These are phyloP conservation scores for Xylaria sp. DNA, from an alignment of 2,329 filamentous ascomycete species.

Conservation along the genomic window DNA sequence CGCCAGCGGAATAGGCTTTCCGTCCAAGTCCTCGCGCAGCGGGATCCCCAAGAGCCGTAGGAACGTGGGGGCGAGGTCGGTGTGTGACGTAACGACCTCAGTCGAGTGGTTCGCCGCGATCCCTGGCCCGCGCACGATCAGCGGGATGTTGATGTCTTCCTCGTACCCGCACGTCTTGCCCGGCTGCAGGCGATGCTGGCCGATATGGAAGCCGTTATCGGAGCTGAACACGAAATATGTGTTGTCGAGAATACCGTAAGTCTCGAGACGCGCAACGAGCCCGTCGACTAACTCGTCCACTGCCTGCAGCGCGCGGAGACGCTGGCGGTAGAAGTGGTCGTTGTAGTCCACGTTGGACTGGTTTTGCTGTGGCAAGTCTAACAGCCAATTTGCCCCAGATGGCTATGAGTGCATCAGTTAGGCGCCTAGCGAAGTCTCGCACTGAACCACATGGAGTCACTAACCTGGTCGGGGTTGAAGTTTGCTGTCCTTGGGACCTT, in stretches of 20 bases:
- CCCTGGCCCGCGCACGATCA: slow-evolving; percentile 69
- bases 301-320: slow-evolving; percentile 63
- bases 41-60: slow-evolving; percentile 57
- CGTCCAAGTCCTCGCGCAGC: slow-evolving; percentile 62
- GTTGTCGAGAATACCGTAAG: slow-evolving; percentile 70
- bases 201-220: slow-evolving; percentile 70
- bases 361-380: slow-evolving; percentile 55
- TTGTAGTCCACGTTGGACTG: slow-evolving; percentile 57
- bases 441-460: slow-evolving; percentile 26
- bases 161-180: slow-evolving; percentile 69
- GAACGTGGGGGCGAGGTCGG: slow-evolving; percentile 67
- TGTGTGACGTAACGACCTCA: slow-evolving; percentile 64
- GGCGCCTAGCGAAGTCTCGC: not conserved
- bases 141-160: slow-evolving; percentile 69
- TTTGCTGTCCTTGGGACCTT: slow-evolving; percentile 70
- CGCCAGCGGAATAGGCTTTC: slow-evolving; percentile 59
- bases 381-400: slow-evolving; percentile 59
- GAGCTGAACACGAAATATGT: slow-evolving; percentile 68
- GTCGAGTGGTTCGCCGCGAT: slow-evolving; percentile 56
- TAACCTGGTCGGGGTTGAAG: slow-evolving; percentile 72
- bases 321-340: slow-evolving; percentile 64
- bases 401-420: slow-evolving; percentile 19
- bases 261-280: slow-evolving; percentile 55
- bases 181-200: slow-evolving; percentile 66
- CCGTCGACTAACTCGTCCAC: slow-evolving; percentile 66